Base-by-base conservation (phyloP, 139 green algal genomes). In the Dunaliella primolecta region DNA sequence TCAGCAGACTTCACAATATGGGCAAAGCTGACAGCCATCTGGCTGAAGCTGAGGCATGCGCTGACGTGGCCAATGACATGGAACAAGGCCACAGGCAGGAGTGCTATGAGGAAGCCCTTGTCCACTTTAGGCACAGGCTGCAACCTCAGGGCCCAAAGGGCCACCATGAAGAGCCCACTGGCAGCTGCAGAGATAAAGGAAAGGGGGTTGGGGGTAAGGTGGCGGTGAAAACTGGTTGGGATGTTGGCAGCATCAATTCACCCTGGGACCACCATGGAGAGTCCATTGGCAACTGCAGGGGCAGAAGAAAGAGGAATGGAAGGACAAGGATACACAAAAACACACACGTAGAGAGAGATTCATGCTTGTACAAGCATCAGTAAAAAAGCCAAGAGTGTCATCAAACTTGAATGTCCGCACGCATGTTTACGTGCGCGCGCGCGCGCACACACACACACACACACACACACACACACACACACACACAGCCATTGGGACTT, bases 11-110 rank as follows among this genome's bases (percentile, higher is more conserved):
- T 94, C 84, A 96, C 90, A 80, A 98, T 95, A 90, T 98, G 95
- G 1, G 95, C 91, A 88, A 98, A 98, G 74, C 90, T 95, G 1
- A 98, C 95, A 7, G 95, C 94, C 91, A 98, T 96, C 86, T 95
- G 91, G 75, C 80, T 88, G 87, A 97, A 96, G 32, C 85, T 91
- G n/a, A 95, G 88, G 84, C 93, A 95, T 0, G 94, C 94, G 34
- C 89, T 90, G 27, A 97, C 93, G 83, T 97, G 94, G 64, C 87
- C 90, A 2, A 92, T 86, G n/a, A 93, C 97, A 92, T 98, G 95
- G 88, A 97, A 97, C 1, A 98, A 82, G 0, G 91, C 95, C 55
- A 98, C 95, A 21, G 94, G 94, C 77, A 93, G 77, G 74, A 96
- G 88, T 0, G 89, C 85, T 2, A 88, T 1, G 30, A 94, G 89